Conservation (phyloP, 1,284 basidiomycete species). For the Thelephora terrestris region DNA sequence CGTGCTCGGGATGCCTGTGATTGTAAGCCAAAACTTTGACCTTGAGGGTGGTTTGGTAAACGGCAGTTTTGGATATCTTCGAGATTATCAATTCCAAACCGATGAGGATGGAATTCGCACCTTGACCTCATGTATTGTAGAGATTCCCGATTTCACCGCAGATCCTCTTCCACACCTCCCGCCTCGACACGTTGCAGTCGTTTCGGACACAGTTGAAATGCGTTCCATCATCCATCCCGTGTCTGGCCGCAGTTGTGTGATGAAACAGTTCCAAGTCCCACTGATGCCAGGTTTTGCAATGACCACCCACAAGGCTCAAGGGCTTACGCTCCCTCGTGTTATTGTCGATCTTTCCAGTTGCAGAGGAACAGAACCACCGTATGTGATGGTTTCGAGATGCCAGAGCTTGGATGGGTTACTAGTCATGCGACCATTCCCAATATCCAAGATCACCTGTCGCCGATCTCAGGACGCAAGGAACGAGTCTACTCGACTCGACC, state of each 20-base stretch:
- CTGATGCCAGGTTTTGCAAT: constrained; percentile 13
- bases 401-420: constrained; percentile 9
- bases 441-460: constrained; percentile 1
- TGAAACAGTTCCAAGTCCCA: constrained; percentile 8
- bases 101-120: constrained; percentile 11
- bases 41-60: constrained; percentile 21
- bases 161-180: constrained; percentile 4
- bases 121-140: constrained; percentile 4
- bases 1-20: constrained; percentile 26
- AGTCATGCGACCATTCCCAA: constrained; percentile 11
- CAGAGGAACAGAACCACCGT: constrained; percentile 7
- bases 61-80: too few species aligned
- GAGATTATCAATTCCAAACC: constrained; percentile 14
- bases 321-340: constrained; percentile 9
- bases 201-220: constrained; percentile 3
- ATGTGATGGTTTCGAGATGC: constrained; percentile 15
- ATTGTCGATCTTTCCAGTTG: constrained; percentile 12
- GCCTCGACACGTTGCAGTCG: not conserved
- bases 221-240: constrained; percentile 4
- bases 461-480: too few species aligned
- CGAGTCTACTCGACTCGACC: too few species aligned
- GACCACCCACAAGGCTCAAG: constrained; percentile 15
- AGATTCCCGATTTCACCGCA: constrained; percentile 10
- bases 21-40: constrained; percentile 25
- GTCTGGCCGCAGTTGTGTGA: constrained; percentile 1